Conservation (phyloP, 2,329 filamentous ascomycete genomes). For the Neofusicoccum cordaticola region DNA sequence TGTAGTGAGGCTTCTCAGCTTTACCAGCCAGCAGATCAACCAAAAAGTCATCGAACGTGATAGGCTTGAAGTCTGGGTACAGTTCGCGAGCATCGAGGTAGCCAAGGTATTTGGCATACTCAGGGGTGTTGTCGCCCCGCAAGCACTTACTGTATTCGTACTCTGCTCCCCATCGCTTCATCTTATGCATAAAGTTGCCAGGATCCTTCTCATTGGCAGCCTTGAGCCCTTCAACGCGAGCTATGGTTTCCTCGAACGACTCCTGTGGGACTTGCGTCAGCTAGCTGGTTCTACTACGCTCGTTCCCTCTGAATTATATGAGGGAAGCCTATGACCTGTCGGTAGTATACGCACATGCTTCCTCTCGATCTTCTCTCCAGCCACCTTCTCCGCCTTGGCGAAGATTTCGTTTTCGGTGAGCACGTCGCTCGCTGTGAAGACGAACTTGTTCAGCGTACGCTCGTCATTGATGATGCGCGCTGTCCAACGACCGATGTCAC, state of each 20-base stretch:
- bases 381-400: conserved; percentile 46
- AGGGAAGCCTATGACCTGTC: background rate
- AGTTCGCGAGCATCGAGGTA: conserved; percentile 53
- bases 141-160: conserved; percentile 35
- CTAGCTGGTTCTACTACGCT: background rate
- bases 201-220: background rate
- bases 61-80: conserved; percentile 49
- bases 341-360: background rate
- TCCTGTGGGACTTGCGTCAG: background rate
- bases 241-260: background rate
- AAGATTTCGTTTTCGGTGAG: conserved; percentile 48
- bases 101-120: conserved; percentile 54
- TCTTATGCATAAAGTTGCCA: background rate
- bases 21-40: background rate
- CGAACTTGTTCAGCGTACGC: conserved; percentile 53
- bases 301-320: background rate
- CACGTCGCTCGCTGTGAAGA: conserved; percentile 51
- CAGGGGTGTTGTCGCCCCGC: conserved; percentile 53
- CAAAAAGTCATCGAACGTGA: background rate
- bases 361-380: conserved; percentile 42
- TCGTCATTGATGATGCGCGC: conserved; percentile 52
- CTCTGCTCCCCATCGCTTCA: background rate
- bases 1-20: background rate
- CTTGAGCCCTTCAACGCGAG: background rate
- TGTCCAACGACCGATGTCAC: conserved; percentile 55